These are phyloP conservation scores for Scheffersomyces illinoinensis DNA, from an alignment of 1,139 yeast genomes.

Conservation along the genomic window DNA sequence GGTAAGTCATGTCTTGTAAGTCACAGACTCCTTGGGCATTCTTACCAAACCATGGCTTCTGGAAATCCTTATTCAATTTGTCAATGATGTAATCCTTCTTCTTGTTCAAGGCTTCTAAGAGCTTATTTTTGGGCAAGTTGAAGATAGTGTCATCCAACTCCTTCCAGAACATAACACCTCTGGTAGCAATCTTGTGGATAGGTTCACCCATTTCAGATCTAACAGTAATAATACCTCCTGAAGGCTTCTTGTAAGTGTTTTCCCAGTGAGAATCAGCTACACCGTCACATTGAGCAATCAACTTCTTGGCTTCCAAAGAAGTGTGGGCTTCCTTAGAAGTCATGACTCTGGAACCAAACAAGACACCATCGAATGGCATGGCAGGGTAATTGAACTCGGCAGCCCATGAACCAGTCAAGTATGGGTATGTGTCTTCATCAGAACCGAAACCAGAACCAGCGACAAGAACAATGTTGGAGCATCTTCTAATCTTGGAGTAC, in stretches of 20 bases:
- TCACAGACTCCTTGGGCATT: constrained; percentile 82
- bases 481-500: constrained; percentile 93
- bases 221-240: constrained; percentile 96
- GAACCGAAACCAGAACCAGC: constrained; percentile 99
- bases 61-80: constrained; percentile 89
- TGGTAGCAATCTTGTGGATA: constrained; percentile 95
- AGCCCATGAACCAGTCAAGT: constrained; percentile 97
- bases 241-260: constrained; percentile 86
- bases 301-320: constrained; percentile 89
- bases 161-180: constrained; percentile 97
- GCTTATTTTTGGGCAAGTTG: constrained; percentile 85
- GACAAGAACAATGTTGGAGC: constrained; percentile 81
- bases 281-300: constrained; percentile 90
- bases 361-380: constrained; percentile 98
- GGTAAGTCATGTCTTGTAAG: constrained; percentile 92
- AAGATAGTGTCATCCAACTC: constrained; percentile 94
- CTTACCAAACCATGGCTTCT: constrained; percentile 95
- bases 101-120: constrained; percentile 75
- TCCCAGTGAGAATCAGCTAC: constrained; percentile 90
- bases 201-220: constrained; percentile 99
- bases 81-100: constrained; percentile 86
- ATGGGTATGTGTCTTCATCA: constrained; percentile 94
- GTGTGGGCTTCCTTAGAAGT: constrained; percentile 95
- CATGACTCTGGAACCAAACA: constrained; percentile 97
- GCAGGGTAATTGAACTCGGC: constrained; percentile 83